A percentile compares a stretch with the other conserved stretches of the same genome.
These are phyloP conservation scores for Marvania coccoides DNA, from an alignment of 139 green algal genomes.

Conservation along the genomic window DNA sequence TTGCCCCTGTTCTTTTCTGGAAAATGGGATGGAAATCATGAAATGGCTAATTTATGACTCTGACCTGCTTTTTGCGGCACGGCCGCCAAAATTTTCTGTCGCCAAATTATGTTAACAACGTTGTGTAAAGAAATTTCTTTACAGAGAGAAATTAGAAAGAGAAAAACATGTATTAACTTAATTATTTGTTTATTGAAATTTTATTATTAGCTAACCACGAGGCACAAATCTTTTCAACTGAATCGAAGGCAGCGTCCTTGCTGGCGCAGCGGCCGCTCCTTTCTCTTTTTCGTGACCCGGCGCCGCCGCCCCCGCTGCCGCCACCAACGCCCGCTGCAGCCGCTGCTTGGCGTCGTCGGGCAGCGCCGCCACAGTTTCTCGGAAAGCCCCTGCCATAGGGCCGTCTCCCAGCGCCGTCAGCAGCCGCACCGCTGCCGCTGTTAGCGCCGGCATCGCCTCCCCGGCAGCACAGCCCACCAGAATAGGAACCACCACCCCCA, in stretches of 20 bases:
- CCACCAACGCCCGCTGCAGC: slow-evolving; percentile 33
- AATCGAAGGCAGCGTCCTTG: neutral
- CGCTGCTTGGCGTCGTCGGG: slow-evolving; percentile 30
- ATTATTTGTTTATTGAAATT: too few species aligned
- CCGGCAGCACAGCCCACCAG: slow-evolving; percentile 24
- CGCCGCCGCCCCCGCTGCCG: neutral
- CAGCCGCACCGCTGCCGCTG: slow-evolving; percentile 30
- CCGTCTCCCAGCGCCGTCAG: slow-evolving; percentile 33
- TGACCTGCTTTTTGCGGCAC: too few species aligned
- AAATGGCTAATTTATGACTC: too few species aligned
- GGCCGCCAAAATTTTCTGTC: too few species aligned
- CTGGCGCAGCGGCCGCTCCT: neutral
- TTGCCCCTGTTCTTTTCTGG: too few species aligned
- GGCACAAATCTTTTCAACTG: neutral
- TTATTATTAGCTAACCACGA: too few species aligned
- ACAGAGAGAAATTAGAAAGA: neutral
- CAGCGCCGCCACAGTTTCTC: slow-evolving; percentile 25
- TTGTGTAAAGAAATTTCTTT: too few species aligned
- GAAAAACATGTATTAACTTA: too few species aligned
- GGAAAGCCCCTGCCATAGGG: slow-evolving; percentile 29
- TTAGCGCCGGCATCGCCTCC: slow-evolving; percentile 5
- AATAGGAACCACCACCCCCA: slow-evolving; percentile 39
- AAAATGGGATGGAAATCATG: too few species aligned
- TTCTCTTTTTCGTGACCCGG: neutral
- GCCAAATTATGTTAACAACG: too few species aligned